These are phyloP conservation scores for Fraxinus sp. DNA, from an alignment of 305 asterid genomes.

Conservation along the genomic window DNA sequence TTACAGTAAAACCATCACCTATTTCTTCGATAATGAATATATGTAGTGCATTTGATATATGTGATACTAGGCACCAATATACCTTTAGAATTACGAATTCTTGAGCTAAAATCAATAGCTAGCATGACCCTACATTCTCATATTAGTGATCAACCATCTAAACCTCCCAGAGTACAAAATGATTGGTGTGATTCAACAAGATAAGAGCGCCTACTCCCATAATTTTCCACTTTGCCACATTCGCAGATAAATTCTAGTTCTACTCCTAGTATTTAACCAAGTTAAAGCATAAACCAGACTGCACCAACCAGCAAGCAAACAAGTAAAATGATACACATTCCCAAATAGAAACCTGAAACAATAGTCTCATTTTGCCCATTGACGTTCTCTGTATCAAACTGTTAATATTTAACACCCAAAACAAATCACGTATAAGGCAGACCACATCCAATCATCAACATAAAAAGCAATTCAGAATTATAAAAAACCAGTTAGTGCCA, in stretches of 20 bases:
- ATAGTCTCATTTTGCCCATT: not conserved
- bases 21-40: not conserved
- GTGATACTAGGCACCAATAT: not conserved
- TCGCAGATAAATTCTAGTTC: not conserved
- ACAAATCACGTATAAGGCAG: not conserved
- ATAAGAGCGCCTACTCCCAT: not conserved
- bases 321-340: not conserved
- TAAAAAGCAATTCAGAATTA: not conserved
- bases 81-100: not conserved
- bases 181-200: not conserved
- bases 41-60: not conserved
- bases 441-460: not conserved
- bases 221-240: not conserved
- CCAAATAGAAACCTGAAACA: not conserved
- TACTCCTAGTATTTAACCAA: not conserved
- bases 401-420: not conserved
- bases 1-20: not conserved
- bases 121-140: not conserved
- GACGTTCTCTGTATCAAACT: not conserved
- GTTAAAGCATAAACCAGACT: not conserved
- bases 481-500: not conserved
- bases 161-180: not conserved
- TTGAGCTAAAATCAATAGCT: not conserved
- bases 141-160: not conserved
- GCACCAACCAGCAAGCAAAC: not conserved